Evolutionary conservation across 176 grass and related monocot species (phyloP).

Genomic region (Aegilops umbellulata): DNA sequence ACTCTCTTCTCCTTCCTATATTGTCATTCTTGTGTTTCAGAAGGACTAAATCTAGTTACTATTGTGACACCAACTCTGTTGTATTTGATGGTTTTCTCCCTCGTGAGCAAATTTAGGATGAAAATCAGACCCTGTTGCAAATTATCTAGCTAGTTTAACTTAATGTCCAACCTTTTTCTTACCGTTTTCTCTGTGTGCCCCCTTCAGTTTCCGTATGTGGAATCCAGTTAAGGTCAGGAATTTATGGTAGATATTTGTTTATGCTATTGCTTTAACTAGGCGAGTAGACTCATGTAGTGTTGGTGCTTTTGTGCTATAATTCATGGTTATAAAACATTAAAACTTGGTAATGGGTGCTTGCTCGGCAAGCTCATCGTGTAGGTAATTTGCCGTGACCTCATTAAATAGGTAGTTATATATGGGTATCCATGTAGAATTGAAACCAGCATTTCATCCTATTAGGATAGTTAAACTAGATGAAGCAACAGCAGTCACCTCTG

Average conservation of each 20-base stretch:
- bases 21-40: not conserved
- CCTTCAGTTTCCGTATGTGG: not conserved
- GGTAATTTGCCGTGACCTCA: not conserved
- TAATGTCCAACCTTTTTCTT: not conserved
- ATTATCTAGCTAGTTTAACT: conserved; percentile 11
- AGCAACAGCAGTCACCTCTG: not conserved
- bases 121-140: not conserved
- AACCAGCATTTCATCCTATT: not conserved
- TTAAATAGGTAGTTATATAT: not conserved
- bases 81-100: not conserved
- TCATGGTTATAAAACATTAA: not conserved
- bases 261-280: not conserved
- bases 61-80: not conserved
- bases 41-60: not conserved
- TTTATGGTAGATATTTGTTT: not conserved
- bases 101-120: not conserved
- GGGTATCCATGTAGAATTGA: not conserved
- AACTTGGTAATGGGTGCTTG: conserved; percentile 2
- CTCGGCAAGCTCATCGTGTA: not conserved
- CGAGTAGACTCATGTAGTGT: not conserved
- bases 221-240: not conserved
- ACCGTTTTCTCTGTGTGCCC: not conserved
- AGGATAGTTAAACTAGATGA: not conserved
- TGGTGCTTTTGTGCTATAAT: not conserved
- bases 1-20: not conserved